Conservation (phyloP, 2,329 filamentous ascomycete genomes). For the Fusarium kyushuense region DNA sequence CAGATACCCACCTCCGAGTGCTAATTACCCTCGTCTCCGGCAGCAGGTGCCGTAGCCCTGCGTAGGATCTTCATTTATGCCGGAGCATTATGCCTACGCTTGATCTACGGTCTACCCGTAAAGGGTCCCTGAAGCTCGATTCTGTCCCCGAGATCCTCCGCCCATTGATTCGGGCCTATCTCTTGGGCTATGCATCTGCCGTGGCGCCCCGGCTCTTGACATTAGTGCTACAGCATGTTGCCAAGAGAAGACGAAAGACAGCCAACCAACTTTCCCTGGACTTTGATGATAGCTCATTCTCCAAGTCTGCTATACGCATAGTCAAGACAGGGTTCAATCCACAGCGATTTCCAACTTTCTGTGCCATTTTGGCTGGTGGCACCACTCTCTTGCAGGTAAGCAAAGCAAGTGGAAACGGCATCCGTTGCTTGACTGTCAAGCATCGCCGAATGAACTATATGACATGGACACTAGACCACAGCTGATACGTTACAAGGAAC, state of each 20-base stretch:
- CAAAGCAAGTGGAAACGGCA: slow-evolving; percentile 6
- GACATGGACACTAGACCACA: slow-evolving; percentile 9
- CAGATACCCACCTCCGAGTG: slow-evolving; percentile 32
- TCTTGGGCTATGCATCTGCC: slow-evolving; percentile 70
- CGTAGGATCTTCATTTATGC: slow-evolving; percentile 34
- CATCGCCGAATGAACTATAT: background rate
- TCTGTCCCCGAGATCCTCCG: slow-evolving; percentile 63
- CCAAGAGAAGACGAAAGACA: slow-evolving; percentile 51
- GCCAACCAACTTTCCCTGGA: slow-evolving; percentile 46
- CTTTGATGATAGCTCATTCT: slow-evolving; percentile 50
- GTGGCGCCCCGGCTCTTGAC: slow-evolving; percentile 68
- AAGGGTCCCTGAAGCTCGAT: slow-evolving; percentile 44
- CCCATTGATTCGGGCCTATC: slow-evolving; percentile 69
- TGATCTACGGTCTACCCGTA: slow-evolving; percentile 34
- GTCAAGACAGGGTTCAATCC: slow-evolving; percentile 65
- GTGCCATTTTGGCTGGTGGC: slow-evolving; percentile 69
- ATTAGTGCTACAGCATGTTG: slow-evolving; percentile 64
- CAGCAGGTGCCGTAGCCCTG: slow-evolving; percentile 45
- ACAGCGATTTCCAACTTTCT: slow-evolving; percentile 72
- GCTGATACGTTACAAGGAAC: slow-evolving; percentile 45
- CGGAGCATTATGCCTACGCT: slow-evolving; percentile 29
- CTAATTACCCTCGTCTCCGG: slow-evolving; percentile 27
- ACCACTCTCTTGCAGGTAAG: slow-evolving; percentile 71
- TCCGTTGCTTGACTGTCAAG: background rate
- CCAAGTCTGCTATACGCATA: slow-evolving; percentile 54